Evolutionary conservation across 1,284 basidiomycete genomes (phyloP).

Genomic region (Cryptococcus hybrid): DNA sequence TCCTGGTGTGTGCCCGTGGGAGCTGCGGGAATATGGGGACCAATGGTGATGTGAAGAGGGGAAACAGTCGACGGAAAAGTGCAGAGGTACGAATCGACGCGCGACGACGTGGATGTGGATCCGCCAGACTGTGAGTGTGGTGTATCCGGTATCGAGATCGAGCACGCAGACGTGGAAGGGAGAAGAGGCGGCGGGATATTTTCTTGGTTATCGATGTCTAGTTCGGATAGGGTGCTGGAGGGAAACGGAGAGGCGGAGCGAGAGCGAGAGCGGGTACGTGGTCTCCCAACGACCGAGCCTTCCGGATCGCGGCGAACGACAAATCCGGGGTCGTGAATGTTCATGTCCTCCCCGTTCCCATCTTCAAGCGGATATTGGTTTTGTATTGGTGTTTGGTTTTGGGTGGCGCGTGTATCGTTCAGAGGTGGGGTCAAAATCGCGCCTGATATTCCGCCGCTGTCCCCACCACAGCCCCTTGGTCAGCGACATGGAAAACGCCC

Average conservation of each 20-base stretch:
- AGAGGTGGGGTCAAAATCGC: slow-evolving; percentile 13
- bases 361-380: background rate
- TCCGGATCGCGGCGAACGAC: slow-evolving; percentile 15
- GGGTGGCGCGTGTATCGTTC: slow-evolving; percentile 14
- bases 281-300: background rate
- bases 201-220: slow-evolving; percentile 25
- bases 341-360: slow-evolving; percentile 6
- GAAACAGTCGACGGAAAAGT: background rate
- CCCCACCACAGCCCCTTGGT: no score
- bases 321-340: slow-evolving; percentile 29
- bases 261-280: background rate
- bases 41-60: background rate
- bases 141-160: no score
- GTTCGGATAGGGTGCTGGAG: background rate
- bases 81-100: background rate
- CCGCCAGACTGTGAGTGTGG: no score
- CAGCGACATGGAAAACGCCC: no score
- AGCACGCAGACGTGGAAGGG: slow-evolving; percentile 4
- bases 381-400: slow-evolving; percentile 10
- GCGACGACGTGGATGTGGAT: background rate
- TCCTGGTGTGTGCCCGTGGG: slow-evolving; percentile 2
- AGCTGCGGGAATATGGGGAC: slow-evolving; percentile 2
- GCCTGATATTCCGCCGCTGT: slow-evolving; percentile 11
- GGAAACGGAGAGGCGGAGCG: background rate
- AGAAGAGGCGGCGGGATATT: slow-evolving; percentile 24